phyloP scores from a whole-genome alignment of 306 rosid species.

The Castanea mollissima region DNA sequence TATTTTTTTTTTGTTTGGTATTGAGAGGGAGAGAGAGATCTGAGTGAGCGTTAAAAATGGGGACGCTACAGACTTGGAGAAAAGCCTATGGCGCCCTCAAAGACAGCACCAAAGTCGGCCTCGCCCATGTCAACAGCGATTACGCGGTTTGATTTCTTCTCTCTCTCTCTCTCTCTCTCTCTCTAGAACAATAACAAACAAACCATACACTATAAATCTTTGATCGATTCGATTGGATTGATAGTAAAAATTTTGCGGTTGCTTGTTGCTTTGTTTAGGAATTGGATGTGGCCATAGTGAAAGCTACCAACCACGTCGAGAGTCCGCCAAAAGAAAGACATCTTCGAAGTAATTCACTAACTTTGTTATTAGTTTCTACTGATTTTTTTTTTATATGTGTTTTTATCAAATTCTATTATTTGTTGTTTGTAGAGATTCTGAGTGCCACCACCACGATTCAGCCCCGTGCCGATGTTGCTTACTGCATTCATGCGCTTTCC shows the following conservation, averaged over 20 bases:
- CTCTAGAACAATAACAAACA: too few relatives aligned
- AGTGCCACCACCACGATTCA: slow-evolving; percentile 84
- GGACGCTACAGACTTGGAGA: slow-evolving; percentile 97
- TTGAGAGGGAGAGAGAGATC: slow-evolving; percentile 30
- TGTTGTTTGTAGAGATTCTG: slow-evolving; percentile 45
- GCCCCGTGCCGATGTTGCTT: slow-evolving; percentile 97
- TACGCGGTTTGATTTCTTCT: slow-evolving; percentile 51
- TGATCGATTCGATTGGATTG: slow-evolving; percentile 9
- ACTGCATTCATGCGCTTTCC: slow-evolving; percentile 91
- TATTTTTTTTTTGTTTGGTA: not conserved
- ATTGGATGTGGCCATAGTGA: slow-evolving; percentile 98
- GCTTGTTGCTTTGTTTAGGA: slow-evolving; percentile 59
- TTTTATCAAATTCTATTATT: not conserved
- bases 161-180: not conserved
- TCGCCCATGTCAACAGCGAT: slow-evolving; percentile 99
- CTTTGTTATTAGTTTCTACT: slow-evolving; percentile 4
- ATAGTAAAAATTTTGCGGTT: not conserved
- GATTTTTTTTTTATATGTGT: not conserved
- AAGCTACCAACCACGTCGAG: slow-evolving; percentile 98
- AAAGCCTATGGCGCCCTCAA: slow-evolving; percentile 95
- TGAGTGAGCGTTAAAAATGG: slow-evolving; percentile 51
- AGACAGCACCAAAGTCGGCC: slow-evolving; percentile 97
- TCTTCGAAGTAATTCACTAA: slow-evolving; percentile 54
- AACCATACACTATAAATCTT: too few relatives aligned
- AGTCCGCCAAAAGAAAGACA: slow-evolving; percentile 98